Evolutionary conservation across 2,329 filamentous ascomycete genomes (phyloP), one percentile per base, ranked within the genome.

Genomic region (Bipolaris oryzae): DNA sequence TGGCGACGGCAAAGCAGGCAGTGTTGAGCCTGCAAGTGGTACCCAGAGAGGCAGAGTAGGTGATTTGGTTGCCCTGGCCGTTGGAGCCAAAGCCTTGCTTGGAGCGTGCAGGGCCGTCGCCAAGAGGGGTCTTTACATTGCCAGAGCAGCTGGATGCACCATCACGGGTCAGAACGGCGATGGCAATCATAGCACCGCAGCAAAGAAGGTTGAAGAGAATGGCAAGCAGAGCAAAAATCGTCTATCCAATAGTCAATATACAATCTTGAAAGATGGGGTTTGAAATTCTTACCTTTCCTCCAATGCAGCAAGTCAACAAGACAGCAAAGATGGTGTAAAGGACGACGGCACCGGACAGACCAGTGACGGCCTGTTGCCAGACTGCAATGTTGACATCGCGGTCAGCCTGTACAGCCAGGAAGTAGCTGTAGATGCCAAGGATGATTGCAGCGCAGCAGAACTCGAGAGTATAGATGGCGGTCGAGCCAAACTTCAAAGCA

Each of bases 121-220:
- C 92, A 50, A 94, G 85, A 89, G 85, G 6, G 86, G 87, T 15
- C 87, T 94, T 45, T 82, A 79, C 57, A 15, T 78, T 78, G 45
- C 86, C 86, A 13, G 78, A 81, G 80, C 93, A 97, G 47, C 78
- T 84, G 58, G 82, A 77, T 0, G 86, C 85, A 35, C 92, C 92
- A 53, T 85, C 78, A 35, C 89, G 84, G 57, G 90, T 93, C 61
- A 91, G 82, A 46, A 88, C 81, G 0, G 92, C 91, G 57, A 97
- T 85, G 71, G 92, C 96, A 71, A 96, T 85, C 80, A 95, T 95
- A 56, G 82, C 86, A 38, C 84, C 91, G 50, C 86, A 79, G 76
- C 96, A 96, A 68, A 84, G 84, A 50, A 95, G 68, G 70, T 97
- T 91, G 45, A 97, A 81, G 21, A 93, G 59, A 61, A 96, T 85